phyloP scores from a whole-genome alignment of 2,329 filamentous ascomycete species.

The Trichoderma sp. region DNA sequence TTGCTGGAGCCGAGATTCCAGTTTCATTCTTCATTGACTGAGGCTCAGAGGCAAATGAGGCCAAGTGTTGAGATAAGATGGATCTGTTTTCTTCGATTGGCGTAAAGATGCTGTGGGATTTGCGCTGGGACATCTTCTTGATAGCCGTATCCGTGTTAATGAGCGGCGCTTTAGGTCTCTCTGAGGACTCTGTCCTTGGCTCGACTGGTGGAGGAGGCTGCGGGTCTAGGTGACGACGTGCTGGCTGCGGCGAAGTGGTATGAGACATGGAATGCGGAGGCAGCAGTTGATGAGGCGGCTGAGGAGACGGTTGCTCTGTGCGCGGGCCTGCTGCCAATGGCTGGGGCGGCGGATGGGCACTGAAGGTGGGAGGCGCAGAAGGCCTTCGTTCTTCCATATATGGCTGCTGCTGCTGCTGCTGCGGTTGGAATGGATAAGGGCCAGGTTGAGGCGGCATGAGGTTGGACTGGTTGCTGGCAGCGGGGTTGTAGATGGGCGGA shows the following conservation, averaged over 20 bases:
- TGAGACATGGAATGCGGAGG: conserved; percentile 47
- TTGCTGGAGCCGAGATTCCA: conserved; percentile 31
- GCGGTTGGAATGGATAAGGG: conserved; percentile 37
- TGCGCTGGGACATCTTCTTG: conserved; percentile 68
- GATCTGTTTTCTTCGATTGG: conserved; percentile 93
- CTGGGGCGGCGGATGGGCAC: conserved; percentile 54
- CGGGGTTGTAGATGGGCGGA: conserved; percentile 74
- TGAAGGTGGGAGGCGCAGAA: conserved; percentile 65
- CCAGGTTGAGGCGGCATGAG: conserved; percentile 39
- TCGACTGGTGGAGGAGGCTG: conserved; percentile 51
- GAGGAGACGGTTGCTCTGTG: conserved; percentile 58
- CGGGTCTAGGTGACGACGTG: conserved; percentile 47
- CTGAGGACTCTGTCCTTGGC: conserved; percentile 47
- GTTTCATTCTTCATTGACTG: conserved; percentile 39
- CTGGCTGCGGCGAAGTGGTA: conserved; percentile 45
- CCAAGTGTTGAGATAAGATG: conserved; percentile 79
- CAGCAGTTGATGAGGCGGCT: conserved; percentile 52
- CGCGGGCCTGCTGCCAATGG: conserved; percentile 45
- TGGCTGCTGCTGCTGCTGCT: conserved; percentile 51
- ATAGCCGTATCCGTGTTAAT: conserved; percentile 52
- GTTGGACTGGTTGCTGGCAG: conserved; percentile 38
- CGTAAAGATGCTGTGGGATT: conserved; percentile 92
- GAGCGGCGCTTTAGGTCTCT: conserved; percentile 44
- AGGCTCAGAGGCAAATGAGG: conserved; percentile 59
- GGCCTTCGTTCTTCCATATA: conserved; percentile 76